Conservation (phyloP, 1,284 basidiomycete species). For the Cutaneotrichosporon daszewskae region DNA sequence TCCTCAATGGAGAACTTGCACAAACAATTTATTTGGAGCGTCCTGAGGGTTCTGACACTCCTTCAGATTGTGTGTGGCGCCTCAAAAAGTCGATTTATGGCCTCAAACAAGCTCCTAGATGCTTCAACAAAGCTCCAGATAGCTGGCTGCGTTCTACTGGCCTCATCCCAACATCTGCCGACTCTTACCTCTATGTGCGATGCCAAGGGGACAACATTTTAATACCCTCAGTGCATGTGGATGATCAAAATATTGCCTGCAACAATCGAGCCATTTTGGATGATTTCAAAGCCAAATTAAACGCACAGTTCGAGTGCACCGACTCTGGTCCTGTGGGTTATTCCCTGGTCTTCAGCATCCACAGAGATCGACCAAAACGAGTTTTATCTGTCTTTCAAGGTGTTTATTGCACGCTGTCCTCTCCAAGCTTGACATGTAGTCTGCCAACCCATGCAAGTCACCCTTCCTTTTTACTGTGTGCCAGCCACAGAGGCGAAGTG, state of each 20-base stretch:
- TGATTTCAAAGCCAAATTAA: conserved; percentile 16
- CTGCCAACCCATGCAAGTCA: conserved; percentile 8
- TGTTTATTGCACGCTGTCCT: conserved; percentile 19
- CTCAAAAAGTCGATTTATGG: conserved; percentile 26
- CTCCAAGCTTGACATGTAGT: conserved; percentile 16
- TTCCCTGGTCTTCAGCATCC: conserved; percentile 22
- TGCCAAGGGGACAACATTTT: not conserved
- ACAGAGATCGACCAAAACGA: conserved; percentile 4
- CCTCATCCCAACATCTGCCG: not conserved
- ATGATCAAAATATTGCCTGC: conserved; percentile 27
- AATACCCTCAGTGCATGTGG: conserved; percentile 21
- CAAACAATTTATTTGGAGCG: not conserved
- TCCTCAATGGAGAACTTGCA: not conserved
- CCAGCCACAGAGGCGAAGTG: conserved; percentile 11
- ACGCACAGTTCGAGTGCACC: conserved; percentile 18
- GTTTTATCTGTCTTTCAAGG: conserved; percentile 20
- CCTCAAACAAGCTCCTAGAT: conserved; percentile 24
- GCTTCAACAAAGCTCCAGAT: conserved; percentile 18
- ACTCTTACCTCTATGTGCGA: not conserved
- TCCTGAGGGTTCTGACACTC: not conserved
- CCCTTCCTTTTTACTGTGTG: conserved; percentile 9
- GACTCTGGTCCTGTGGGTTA: conserved; percentile 20
- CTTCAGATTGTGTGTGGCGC: not conserved
- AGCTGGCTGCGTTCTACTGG: not conserved
- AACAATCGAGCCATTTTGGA: conserved; percentile 10